phyloP scores from a whole-genome alignment of 306 rosid genomes.

The Sphenostylis stenocarpa region DNA sequence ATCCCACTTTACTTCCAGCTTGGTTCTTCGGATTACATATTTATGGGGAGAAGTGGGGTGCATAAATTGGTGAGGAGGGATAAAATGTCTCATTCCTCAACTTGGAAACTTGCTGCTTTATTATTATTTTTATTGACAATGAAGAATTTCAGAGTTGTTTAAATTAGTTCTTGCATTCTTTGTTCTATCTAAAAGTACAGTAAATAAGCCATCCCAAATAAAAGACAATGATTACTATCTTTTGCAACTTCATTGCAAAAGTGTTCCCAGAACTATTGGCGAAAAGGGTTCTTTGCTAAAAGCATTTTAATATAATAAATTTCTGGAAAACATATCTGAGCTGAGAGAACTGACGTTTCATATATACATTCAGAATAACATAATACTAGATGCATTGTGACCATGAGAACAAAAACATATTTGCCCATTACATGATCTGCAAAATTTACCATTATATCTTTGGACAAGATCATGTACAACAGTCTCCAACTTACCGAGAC shows the following conservation, averaged over 20 bases:
- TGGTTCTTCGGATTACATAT: no score
- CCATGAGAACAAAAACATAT: neutral
- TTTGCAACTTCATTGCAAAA: neutral
- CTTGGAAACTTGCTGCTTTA: neutral
- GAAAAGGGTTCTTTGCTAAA: neutral
- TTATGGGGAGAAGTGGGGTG: neutral
- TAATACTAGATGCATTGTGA: neutral
- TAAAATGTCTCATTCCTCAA: neutral
- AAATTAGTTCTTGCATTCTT: neutral
- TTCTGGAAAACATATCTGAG: neutral
- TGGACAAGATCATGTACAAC: neutral
- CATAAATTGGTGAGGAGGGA: neutral
- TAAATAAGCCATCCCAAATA: neutral
- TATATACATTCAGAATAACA: neutral
- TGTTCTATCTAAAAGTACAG: neutral
- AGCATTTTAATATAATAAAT: neutral
- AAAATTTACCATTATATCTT: neutral
- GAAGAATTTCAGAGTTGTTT: neutral
- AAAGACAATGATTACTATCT: neutral
- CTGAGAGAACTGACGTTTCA: neutral
- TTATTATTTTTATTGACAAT: neutral
- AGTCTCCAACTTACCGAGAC: constrained; percentile 39
- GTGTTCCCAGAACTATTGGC: neutral
- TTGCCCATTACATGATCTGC: neutral
- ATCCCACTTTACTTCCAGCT: no score